Evolutionary conservation across 305 asterid genomes (phyloP).

Genomic region (Lippia alba): DNA sequence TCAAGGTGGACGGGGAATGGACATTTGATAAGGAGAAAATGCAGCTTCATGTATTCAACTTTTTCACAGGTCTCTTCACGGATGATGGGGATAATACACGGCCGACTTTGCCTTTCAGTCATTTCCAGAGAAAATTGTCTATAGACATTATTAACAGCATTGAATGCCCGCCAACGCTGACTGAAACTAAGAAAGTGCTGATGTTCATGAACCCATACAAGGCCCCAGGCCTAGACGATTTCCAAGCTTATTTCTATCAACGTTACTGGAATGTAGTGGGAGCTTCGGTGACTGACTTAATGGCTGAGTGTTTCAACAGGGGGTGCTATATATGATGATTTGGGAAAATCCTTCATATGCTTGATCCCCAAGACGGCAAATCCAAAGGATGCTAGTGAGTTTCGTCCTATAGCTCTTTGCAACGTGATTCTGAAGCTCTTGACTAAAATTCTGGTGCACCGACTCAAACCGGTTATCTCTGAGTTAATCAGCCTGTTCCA

Average conservation of each 20-base stretch:
- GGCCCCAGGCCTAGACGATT: background rate
- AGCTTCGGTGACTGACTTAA: background rate
- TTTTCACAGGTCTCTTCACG: background rate
- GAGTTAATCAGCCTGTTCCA: background rate
- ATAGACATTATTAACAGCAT: no score
- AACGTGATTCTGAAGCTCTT: background rate
- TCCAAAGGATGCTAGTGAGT: background rate
- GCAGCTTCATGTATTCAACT: no score
- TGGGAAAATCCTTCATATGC: background rate
- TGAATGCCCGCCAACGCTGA: no score
- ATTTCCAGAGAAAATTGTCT: no score
- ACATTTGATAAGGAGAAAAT: background rate
- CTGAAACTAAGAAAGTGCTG: no score
- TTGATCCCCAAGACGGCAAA: background rate
- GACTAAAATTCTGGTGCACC: background rate
- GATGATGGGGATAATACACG: background rate
- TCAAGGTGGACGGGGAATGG: background rate
- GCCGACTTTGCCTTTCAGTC: no score
- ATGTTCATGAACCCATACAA: background rate
- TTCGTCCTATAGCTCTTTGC: background rate
- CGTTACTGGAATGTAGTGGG: background rate
- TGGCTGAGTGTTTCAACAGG: background rate
- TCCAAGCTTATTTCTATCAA: background rate
- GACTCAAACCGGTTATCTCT: background rate
- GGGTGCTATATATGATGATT: background rate